phyloP scores from a whole-genome alignment of 2,329 filamentous ascomycete genomes.

The Aciculosporium take region DNA sequence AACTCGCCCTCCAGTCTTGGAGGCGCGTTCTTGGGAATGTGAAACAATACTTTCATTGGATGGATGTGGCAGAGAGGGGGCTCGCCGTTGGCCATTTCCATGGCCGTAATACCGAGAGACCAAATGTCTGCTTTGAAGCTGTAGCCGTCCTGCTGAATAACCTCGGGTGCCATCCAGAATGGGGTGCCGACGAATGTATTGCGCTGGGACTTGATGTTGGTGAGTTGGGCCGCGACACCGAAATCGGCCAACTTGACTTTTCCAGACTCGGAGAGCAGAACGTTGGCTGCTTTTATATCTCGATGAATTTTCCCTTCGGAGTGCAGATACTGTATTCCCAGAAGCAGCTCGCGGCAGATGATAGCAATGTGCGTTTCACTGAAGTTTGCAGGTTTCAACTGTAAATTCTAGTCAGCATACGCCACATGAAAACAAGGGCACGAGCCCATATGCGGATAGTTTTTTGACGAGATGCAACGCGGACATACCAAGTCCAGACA shows the following conservation, averaged over 20 bases:
- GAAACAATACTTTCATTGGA: conserved; percentile 86
- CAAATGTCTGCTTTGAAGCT: conserved; percentile 90
- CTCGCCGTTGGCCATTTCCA: conserved; percentile 78
- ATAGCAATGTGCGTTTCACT: conserved; percentile 85
- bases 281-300: conserved; percentile 93
- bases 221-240: conserved; percentile 88
- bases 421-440: neutral
- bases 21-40: conserved; percentile 78
- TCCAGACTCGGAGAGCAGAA: conserved; percentile 78
- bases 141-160: conserved; percentile 71
- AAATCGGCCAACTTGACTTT: conserved; percentile 96
- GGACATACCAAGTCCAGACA: conserved; percentile 72
- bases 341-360: conserved; percentile 79
- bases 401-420: conserved; percentile 17
- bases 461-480: neutral
- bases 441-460: no score
- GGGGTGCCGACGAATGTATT: conserved; percentile 97
- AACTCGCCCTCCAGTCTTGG: conserved; percentile 76
- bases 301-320: conserved; percentile 89
- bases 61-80: conserved; percentile 77
- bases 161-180: conserved; percentile 94
- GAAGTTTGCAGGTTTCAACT: conserved; percentile 85
- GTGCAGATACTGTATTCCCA: conserved; percentile 86
- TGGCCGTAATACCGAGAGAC: conserved; percentile 83
- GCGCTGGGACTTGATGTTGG: conserved; percentile 92